Conservation (phyloP, 1,284 basidiomycete species). For the Microbotryum lychnidis-dioicae region DNA sequence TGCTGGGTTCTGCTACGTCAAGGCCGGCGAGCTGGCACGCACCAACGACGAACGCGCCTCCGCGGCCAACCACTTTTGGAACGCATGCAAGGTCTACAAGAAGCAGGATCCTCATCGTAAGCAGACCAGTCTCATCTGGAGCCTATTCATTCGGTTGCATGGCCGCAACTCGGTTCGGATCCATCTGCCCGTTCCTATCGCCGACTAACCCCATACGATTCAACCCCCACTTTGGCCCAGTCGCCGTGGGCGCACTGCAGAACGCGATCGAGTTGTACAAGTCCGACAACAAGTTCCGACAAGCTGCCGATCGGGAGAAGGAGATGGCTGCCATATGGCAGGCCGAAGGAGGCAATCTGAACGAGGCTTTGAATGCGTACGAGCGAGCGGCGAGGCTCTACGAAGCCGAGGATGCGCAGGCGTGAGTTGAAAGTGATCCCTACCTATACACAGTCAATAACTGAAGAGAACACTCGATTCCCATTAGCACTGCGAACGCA, state of each 20-base stretch:
- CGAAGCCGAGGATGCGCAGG: conserved; percentile 86
- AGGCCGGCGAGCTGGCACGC: conserved; percentile 82
- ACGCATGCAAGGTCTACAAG: conserved; percentile 90
- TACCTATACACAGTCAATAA: not conserved
- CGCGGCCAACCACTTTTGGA: conserved; percentile 95
- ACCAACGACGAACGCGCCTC: conserved; percentile 77
- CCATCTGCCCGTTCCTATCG: not conserved
- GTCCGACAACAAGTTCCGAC: conserved; percentile 80
- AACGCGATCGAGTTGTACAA: conserved; percentile 79
- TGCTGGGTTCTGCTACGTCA: conserved; percentile 38
- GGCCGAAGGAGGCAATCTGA: conserved; percentile 60
- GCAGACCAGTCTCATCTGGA: conserved; percentile 35
- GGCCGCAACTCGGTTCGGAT: not conserved
- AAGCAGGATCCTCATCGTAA: conserved; percentile 70
- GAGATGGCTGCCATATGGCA: conserved; percentile 82
- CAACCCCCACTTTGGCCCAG: conserved; percentile 44
- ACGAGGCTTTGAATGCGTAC: conserved; percentile 79
- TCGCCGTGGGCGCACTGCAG: conserved; percentile 81
- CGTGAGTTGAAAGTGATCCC: conserved; percentile 52
- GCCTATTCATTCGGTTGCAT: not conserved
- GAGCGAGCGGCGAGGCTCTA: conserved; percentile 97
- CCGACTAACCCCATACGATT: not conserved
- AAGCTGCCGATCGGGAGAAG: conserved; percentile 92
- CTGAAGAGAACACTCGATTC: not conserved
- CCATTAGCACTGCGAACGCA: conserved; percentile 75